Base-by-base conservation (phyloP, 805 yeast genomes). In the Wickerhamomyces xylosicus region DNA sequence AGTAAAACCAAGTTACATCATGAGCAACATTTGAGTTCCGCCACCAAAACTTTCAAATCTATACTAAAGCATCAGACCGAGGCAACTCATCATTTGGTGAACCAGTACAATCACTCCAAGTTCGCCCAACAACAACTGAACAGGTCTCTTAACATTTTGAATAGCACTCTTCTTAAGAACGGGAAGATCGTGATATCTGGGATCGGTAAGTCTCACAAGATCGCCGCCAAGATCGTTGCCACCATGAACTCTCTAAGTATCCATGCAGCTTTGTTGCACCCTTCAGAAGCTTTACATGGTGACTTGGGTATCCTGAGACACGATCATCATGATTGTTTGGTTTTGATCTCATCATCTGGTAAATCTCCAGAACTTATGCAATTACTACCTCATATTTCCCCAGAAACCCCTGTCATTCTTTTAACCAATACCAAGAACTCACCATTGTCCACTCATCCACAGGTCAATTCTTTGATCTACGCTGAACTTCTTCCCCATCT, bases 211-310 rank as follows among this genome's bases (percentile, higher is more conserved):
- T 79, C 90, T 1, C 74, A 64, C 59, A 85, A 85, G 58, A 82
- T 86, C 27, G 94, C 86, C 13, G 65, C 71, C 41, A 86, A 86
- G 58, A 62, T 80, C 13, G 85, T 75, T 38, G 95, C 95, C 9
- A 86, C 95, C 4, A 63, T 86, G 58, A 84, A 81, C 53, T 85
- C 95, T 0, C 64, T 87, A 41, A 78, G 87, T 22, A 69, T 86
- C 37, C 77, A 74, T 37, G 67, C 95, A 0, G 72, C 76, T 0
- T 48, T 71, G 1, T 61, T 86, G 39, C 95, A 86, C 53, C 95
- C 96, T 0, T 63, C 84, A 4, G 96, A 86, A 44, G 95, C 95
- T 0, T 62, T 87, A 16, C 96, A 86, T 56, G 96, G 96, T 5
- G 96, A 86, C 56, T 67, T 86, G 48, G 96, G 96, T 2, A 59